Evolutionary conservation across 2,329 filamentous ascomycete species (phyloP), one percentile per base, ranked within the genome.

Genomic region (Metarhizium brunneum): DNA sequence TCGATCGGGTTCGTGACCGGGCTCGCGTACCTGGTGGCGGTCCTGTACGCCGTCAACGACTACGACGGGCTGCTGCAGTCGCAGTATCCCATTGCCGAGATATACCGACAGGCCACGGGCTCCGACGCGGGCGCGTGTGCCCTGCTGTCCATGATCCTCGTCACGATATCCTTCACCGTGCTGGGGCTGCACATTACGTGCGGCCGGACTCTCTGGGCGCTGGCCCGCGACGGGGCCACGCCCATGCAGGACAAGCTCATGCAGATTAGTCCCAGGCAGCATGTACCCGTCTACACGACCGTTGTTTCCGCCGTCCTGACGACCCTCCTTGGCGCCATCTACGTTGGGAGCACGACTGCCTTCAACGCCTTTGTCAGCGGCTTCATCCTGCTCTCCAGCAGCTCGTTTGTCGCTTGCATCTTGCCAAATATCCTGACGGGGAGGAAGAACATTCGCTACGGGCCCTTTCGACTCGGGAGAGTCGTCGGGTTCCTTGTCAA

Each of bases 291-390:
- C 25, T 25, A 25, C 25, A 25, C 25, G 25, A 25, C 25, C 25
- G 25, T 25, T 25, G 25, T 25, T 25, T 25, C 25, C 4, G 25
- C 25, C 25, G 25, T 25, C 25, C 25, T 25, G 25, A 25, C 25
- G 25, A 25, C 25, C 25, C 25, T 25, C 1, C 3, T 25, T 25
- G 25, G 25, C 25, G 25, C 25, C 25, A 25, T 25, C 25, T 25
- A 25, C 25, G 25, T 25, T 25, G 25, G 25, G 25, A 83, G 76
- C 57, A 78, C 75, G 1, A 85, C 83, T 0, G 86, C 86, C 0
- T 89, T 88, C 69, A 79, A 81, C 47, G 85, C 85, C 0, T 81
- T 88, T 30, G 79, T 87, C 7, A 82, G 82, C 10, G 69, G 66
- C 35, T 74, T 72, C 56, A 71, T 73, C 35, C 64, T 72, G 8